These are phyloP conservation scores for Xylaria venustula DNA, from an alignment of 495 filamentous ascomycete genomes.

Conservation along the genomic window DNA sequence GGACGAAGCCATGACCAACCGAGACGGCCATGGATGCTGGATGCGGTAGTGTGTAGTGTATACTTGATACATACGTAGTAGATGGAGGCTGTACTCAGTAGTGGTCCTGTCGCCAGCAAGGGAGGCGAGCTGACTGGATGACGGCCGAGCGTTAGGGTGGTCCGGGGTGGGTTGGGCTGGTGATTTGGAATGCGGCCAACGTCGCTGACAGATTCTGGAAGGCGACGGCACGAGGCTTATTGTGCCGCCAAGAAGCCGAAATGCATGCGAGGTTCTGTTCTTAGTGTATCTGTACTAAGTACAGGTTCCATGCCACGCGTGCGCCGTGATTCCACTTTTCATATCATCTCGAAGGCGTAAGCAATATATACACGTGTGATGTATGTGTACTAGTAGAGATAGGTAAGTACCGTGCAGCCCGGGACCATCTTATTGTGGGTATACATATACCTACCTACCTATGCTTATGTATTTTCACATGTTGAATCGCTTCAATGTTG, in stretches of 20 bases:
- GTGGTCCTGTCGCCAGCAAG: too few relatives aligned
- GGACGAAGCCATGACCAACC: too few relatives aligned
- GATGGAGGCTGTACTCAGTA: too few relatives aligned
- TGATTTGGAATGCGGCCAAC: conserved; percentile 11
- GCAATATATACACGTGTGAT: too few relatives aligned
- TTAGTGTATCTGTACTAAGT: too few relatives aligned
- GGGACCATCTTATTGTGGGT: too few relatives aligned
- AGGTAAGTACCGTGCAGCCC: conserved; percentile 5
- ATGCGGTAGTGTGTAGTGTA: too few relatives aligned
- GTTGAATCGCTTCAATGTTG: too few relatives aligned
- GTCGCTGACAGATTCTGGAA: conserved; percentile 13
- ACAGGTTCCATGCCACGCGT: conserved; percentile 5
- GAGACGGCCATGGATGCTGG: conserved; percentile 5
- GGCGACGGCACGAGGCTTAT: conserved; percentile 12
- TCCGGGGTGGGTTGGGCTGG: conserved; percentile 3
- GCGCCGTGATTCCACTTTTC: conserved; percentile 3
- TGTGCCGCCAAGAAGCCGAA: conserved; percentile 7
- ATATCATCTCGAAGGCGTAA: not conserved
- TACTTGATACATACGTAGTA: too few relatives aligned
- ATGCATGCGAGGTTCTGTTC: conserved; percentile 1
- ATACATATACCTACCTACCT: too few relatives aligned
- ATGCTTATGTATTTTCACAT: too few relatives aligned
- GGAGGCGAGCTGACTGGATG: conserved; percentile 7
- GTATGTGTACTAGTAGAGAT: too few relatives aligned
- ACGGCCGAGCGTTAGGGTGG: conserved; percentile 6